Evolutionary conservation across 306 rosid genomes (phyloP), one percentile per base, ranked within the genome.

Genomic region (Lagenaria siceraria): DNA sequence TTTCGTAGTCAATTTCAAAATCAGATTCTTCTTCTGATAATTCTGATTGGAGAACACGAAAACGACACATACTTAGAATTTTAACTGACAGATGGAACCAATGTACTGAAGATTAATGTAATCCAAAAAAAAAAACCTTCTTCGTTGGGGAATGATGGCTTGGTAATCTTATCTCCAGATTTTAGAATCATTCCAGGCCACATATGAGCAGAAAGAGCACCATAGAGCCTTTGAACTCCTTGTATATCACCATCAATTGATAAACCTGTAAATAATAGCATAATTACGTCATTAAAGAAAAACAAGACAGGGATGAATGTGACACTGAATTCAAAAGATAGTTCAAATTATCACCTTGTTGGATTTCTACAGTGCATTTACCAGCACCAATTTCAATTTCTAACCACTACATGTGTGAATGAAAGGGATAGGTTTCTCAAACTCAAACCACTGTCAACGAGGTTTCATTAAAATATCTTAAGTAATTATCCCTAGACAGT

Each of bases 121-220:
- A 43, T 5, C 8, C 49, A 43, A 1, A 43, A 43, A 12, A 49
- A 53, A 70, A 40, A 58, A 93, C 98, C 98, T 87, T 89, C 95
- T 80, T 79, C 81, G 85, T 82, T 82, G 10, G 91, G 89, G 53
- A 88, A 83, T n/a, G 88, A 85, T 49, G 96, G 91, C 60, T 81
- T 86, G 19, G 78, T 81, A 79, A 94, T 87, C 80, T 83, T 90
- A 73, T 87, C 87, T 33, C 97, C 98, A 24, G 96, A 87, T 80
- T 94, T 94, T 52, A 94, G 82, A 75, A 88, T 75, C 97, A 94
- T 94, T 82, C 98, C 97, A 76, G 98, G 89, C 98, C 97, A 94
- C 91, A 91, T 87, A 83, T 94, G 90, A 79, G 98, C 97, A 56
- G 91, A 86, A 80, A 91, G 97, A 81, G 97, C 98, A 68, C 96